phyloP scores from a whole-genome alignment of 345 rosid genomes.

The Citrus medica region DNA sequence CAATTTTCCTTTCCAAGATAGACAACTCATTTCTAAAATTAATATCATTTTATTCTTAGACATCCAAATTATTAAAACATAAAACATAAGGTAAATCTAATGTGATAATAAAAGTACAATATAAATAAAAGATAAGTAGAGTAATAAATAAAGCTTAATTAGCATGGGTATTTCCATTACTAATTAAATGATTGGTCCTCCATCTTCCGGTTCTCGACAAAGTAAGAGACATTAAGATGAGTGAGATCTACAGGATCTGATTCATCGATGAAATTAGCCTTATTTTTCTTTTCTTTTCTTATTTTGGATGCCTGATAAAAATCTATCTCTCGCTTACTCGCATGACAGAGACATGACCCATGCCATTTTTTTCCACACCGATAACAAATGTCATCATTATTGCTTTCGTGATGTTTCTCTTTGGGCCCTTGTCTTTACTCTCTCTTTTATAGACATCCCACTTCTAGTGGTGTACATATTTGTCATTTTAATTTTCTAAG shows the following conservation, averaged over 20 bases:
- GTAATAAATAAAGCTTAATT: too few species aligned
- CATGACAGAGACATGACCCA: too few species aligned
- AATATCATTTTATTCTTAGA: too few species aligned
- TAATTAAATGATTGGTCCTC: background rate
- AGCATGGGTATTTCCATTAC: too few species aligned
- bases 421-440: background rate
- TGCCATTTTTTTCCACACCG: too few species aligned
- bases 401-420: background rate
- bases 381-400: too few species aligned
- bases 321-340: background rate
- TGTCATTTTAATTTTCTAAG: too few species aligned
- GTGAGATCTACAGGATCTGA: background rate
- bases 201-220: accelerated
- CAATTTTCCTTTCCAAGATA: background rate
- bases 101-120: too few species aligned
- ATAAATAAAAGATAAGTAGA: too few species aligned
- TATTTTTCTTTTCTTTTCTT: background rate
- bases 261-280: background rate
- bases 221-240: background rate
- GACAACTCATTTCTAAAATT: background rate
- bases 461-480: too few species aligned
- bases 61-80: background rate
- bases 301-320: background rate
- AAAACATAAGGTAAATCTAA: too few species aligned
- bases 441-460: too few species aligned